Percentiles rank a stretch among this genome's conserved stretches.
Evolutionary conservation across 805 yeast genomes (phyloP).

Genomic region (Cyberlindnera nakhonratchasimensis): DNA sequence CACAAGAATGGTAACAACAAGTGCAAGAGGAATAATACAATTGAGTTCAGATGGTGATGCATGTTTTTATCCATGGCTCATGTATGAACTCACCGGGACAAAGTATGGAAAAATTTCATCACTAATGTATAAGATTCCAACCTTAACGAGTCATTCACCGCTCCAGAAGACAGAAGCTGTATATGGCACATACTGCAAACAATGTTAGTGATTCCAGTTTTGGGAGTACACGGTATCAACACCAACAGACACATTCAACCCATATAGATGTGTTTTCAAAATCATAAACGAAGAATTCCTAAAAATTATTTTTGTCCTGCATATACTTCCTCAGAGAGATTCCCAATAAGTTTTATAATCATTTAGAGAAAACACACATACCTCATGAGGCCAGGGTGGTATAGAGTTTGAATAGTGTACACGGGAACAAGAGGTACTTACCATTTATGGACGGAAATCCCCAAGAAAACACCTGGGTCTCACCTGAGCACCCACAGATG

Average conservation of each 20-base stretch:
- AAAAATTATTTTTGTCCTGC: slow-evolving; percentile 61
- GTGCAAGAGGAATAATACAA: not conserved
- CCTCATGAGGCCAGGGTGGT: no score
- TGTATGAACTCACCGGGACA: slow-evolving; percentile 48
- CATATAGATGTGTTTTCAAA: slow-evolving; percentile 12
- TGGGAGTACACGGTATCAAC: slow-evolving; percentile 1
- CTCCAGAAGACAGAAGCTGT: no score
- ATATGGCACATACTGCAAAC: slow-evolving; percentile 8
- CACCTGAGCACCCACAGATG: slow-evolving; percentile 1
- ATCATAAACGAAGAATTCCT: slow-evolving; percentile 82
- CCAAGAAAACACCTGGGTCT: slow-evolving; percentile 1
- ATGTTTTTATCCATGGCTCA: slow-evolving; percentile 85
- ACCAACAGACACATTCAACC: not conserved
- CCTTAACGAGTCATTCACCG: no score
- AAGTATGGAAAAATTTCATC: slow-evolving; percentile 24
- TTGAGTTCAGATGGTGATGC: slow-evolving; percentile 93
- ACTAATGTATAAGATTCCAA: slow-evolving; percentile 8
- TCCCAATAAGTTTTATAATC: slow-evolving; percentile 35
- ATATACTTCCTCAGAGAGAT: slow-evolving; percentile 67
- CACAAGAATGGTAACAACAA: no score
- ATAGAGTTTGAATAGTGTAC: no score
- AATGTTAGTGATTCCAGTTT: slow-evolving; percentile 14
- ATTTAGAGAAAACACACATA: slow-evolving; percentile 23
- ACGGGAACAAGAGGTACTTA: slow-evolving; percentile 1
- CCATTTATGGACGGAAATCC: no score